Conservation (phyloP, 2,329 filamentous ascomycete species). For the Fusarium equiseti region DNA sequence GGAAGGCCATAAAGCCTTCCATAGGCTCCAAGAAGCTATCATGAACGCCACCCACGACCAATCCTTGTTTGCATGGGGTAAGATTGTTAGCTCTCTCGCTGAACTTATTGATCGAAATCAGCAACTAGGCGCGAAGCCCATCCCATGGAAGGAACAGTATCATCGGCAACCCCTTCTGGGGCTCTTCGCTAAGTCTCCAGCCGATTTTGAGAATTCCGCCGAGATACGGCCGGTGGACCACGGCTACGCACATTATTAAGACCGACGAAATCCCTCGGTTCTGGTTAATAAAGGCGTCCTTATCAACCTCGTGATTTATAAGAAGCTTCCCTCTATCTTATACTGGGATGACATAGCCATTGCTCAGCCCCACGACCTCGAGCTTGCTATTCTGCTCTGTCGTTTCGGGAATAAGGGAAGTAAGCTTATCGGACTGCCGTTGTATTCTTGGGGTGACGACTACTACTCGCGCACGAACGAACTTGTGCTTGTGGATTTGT, state of each 20-base stretch:
- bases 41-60: conserved; percentile 16
- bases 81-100: not conserved
- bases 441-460: not conserved
- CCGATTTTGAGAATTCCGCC: not conserved
- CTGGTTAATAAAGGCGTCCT: not conserved
- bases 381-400: not conserved
- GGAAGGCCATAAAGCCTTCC: conserved; percentile 13
- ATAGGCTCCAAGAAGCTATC: conserved; percentile 12
- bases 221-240: not conserved
- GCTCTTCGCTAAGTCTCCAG: not conserved
- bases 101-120: not conserved
- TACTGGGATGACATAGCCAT: not conserved
- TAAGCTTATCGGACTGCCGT: not conserved
- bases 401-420: not conserved
- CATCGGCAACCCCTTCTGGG: not conserved
- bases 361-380: not conserved
- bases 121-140: not conserved
- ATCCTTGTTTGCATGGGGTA: conserved; percentile 11
- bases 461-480: not conserved
- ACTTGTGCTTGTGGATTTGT: not conserved
- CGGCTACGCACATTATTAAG: not conserved
- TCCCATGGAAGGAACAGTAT: not conserved
- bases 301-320: not conserved
- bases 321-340: not conserved
- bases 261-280: not conserved